Evolutionary conservation across 192 early-diverging fungal genomes (phyloP).

Genomic region (Mycoemilia scoparia): DNA sequence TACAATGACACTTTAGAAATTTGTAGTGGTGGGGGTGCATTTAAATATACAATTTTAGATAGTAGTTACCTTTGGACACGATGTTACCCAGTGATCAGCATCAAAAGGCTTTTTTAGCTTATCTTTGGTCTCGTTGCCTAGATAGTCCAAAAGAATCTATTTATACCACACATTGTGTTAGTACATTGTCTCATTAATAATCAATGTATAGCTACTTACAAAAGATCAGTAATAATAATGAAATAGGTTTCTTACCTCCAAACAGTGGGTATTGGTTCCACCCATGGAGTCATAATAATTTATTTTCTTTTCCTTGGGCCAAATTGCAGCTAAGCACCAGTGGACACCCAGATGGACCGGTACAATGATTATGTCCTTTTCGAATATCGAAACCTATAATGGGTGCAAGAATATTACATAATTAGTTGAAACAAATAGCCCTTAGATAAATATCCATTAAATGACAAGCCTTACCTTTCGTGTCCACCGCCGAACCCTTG

Average conservation of each 20-base stretch:
- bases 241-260: constrained; percentile 41
- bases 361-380: constrained; percentile 54
- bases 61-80: too few species aligned
- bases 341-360: constrained; percentile 70
- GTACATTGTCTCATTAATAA: too few species aligned
- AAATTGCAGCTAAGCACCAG: constrained; percentile 52
- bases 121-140: constrained; percentile 50
- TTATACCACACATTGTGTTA: too few species aligned
- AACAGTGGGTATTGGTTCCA: constrained; percentile 35
- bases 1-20: background rate
- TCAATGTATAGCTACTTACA: too few species aligned
- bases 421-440: background rate
- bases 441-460: background rate
- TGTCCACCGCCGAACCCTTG: constrained; percentile 61
- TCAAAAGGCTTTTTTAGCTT: constrained; percentile 49
- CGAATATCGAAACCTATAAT: too few species aligned
- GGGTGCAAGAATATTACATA: background rate
- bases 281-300: constrained; percentile 69
- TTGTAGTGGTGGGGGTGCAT: background rate
- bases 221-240: too few species aligned
- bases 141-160: constrained; percentile 37
- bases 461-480: constrained; percentile 39
- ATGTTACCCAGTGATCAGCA: constrained; percentile 41
- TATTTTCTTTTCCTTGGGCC: constrained; percentile 40
- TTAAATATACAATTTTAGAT: constrained; percentile 4